Evolutionary conservation across 176 grass and related monocot species (phyloP), one percentile per base, ranked within the genome.

Genomic region (Oryza australiensis): DNA sequence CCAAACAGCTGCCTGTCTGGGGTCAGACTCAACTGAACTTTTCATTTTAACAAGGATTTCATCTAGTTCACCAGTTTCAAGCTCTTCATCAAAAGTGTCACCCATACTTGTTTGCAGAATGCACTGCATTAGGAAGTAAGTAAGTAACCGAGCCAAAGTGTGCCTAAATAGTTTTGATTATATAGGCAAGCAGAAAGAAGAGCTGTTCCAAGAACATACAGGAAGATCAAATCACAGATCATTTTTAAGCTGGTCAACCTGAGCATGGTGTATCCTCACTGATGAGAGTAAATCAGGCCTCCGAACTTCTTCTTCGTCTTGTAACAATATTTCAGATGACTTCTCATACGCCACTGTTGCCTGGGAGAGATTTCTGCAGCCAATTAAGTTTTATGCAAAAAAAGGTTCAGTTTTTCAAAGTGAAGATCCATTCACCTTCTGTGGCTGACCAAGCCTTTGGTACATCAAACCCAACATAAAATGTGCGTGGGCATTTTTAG

Each of bases 391-490:
- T 48, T 66, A 85, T 72, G 70, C 22, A 76, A 38, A 73, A 72
- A 77, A 38, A 68, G 22, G 20, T 82, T 72, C 34, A 83, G 41
- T 1, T 74, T 91, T 80, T 62, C 33, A 64, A 49, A 78, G 62
- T 66, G 80, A 42, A 68, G 51, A 26, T 60, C 10, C 57, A 67
- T 77, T 80, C 84, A 95, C 96, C 96, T 99, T 99, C 70, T 94
- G 96, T 85, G 89, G 91, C 87, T 99, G 93, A 85, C 96, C 93
- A 87, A 99, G 87, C 77, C 96, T 93, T 86, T 99, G 96, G 85
- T 99, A 99, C 93, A 95, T 99, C 42, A 99, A 84, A 53, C 96
- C 96, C 70, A 99, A 85, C 75, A 99, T 91, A 87, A 93, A 99
- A 84, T 99, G 96, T 1, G 91, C 91, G 75, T 98, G 96, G 28